Evolutionary conservation across 179 eudicot species (phyloP).

Genomic region (Beta corolliflora): DNA sequence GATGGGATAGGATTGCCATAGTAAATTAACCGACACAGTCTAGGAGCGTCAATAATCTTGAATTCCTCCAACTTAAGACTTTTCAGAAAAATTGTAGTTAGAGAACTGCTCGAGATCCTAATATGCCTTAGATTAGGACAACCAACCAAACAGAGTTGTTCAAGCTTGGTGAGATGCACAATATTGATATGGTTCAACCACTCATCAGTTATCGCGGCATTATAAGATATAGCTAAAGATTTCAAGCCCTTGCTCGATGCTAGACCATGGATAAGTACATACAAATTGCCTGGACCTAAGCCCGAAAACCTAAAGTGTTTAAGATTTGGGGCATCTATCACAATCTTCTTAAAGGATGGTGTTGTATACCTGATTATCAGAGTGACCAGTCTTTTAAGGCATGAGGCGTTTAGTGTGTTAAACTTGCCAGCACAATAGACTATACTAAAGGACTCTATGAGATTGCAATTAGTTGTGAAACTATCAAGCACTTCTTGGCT

Average conservation of each 20-base stretch:
- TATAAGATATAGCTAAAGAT: not conserved
- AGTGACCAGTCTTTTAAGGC: not conserved
- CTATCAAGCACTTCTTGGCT: not conserved
- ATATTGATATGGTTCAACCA: not conserved
- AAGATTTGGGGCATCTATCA: slow-evolving; percentile 5
- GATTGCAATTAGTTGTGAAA: not conserved
- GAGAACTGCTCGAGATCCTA: not conserved
- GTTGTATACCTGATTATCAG: not conserved
- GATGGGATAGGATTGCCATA: not conserved
- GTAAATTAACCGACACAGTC: not conserved
- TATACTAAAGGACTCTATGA: not conserved
- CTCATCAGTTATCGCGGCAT: not conserved
- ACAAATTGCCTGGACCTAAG: not conserved
- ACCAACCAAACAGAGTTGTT: not conserved
- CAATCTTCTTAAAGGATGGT: not conserved
- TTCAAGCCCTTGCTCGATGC: not conserved
- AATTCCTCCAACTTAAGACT: not conserved
- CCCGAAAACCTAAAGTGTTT: no score
- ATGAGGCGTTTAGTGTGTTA: not conserved
- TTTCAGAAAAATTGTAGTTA: not conserved
- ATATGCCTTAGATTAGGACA: not conserved
- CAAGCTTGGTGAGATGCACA: not conserved
- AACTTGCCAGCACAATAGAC: not conserved
- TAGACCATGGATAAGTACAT: not conserved
- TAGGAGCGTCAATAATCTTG: not conserved